Evolutionary conservation across 2,329 filamentous ascomycete genomes (phyloP), one percentile per base, ranked within the genome.

Genomic region (Cytospora leucostoma): DNA sequence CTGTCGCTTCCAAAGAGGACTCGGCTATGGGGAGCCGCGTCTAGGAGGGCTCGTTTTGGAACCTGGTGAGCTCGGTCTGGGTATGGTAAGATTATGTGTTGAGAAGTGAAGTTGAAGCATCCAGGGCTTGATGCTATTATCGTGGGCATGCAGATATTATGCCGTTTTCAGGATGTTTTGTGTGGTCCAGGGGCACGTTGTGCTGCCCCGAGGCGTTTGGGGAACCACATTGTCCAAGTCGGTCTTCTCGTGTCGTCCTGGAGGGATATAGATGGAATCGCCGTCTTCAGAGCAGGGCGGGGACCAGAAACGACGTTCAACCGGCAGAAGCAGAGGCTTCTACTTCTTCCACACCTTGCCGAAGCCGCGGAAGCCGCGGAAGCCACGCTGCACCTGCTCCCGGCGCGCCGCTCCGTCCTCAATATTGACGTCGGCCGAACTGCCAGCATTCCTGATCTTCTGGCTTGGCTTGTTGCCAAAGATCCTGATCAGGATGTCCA

Each of bases 401-500:
- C 86, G 80, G 37, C 81, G 78, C 1, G 86, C 86, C 12, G 86
- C 86, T 7, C 85, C 85, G 70, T 89, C 86, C 67, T 85, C 77
- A 67, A 84, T 81, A 32, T 78, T 79, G 2, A 73, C 76, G 33
- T 60, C 70, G 11, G 74, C 73, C 8, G 74, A 78, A 65, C 71
- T 74, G 2, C 70, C 72, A 53, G 71, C 72, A 65, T 71, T 74
- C 47, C 73, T 67, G 49, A 81, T 75, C 71, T 82, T 84, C 38
- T 73, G 74, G 70, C 77, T 82, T 1, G 80, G 80, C 47, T 79
- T 72, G 68, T 85, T 85, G 21, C 84, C 86, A 63, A 86, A 77
- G 35, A 83, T 74, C 72, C 71, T 88, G 49, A 96, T 76, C 63
- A 92, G 75, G 19, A 87, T 70, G 56, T 86, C 85, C 88, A 95